Conservation (phyloP, 169 alveolate species). For the Plasmodium knowlesi region DNA sequence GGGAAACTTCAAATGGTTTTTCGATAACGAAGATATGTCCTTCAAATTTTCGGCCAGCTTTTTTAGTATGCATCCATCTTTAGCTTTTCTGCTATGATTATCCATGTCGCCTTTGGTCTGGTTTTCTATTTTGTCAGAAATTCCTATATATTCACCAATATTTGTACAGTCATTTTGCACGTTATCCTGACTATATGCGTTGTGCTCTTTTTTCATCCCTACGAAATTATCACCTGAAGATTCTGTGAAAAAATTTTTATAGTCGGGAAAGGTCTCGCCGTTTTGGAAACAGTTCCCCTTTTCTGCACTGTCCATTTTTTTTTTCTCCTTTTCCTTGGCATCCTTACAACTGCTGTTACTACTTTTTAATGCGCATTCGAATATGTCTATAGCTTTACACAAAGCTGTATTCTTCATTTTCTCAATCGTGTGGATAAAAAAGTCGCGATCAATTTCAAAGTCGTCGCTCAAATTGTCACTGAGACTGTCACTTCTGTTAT, state of each 20-base stretch:
- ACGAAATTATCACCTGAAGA: not conserved
- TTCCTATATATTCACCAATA: not conserved
- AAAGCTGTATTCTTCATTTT: conserved; percentile 54
- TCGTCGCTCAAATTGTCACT: conserved; percentile 40
- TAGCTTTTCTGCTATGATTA: not conserved
- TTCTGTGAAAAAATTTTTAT: not conserved
- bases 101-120: not conserved
- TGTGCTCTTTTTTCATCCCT: not conserved
- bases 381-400: conserved; percentile 57
- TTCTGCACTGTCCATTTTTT: not conserved
- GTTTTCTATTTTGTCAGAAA: not conserved
- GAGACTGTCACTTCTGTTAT: not conserved
- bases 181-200: not conserved
- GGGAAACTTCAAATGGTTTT: conserved; percentile 13
- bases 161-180: not conserved
- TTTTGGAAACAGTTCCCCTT: not conserved
- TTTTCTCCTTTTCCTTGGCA: not conserved
- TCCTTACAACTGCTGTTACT: not conserved
- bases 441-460: not conserved
- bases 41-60: conserved; percentile 25
- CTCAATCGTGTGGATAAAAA: conserved; percentile 25
- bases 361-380: conserved; percentile 18
- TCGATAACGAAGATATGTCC: not conserved
- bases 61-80: not conserved
- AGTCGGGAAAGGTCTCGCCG: not conserved